Evolutionary conservation across 192 early-diverging fungal genomes (phyloP).

Genomic region (Spizellomyces punctatus): DNA sequence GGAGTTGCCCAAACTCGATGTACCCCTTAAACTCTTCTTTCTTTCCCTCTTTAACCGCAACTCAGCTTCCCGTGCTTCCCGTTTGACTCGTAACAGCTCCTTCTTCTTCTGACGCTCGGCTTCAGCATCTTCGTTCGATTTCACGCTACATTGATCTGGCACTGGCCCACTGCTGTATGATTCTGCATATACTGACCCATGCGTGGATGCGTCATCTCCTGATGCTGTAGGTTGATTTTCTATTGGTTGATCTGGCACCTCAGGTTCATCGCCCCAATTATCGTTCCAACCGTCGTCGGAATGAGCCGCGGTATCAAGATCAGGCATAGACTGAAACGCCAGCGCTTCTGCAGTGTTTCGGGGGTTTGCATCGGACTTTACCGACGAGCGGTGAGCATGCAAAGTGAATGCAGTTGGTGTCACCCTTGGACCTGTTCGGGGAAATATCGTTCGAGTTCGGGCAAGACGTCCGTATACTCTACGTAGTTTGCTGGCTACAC

Average conservation of each 20-base stretch:
- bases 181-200: not conserved
- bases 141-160: not conserved
- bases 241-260: not conserved
- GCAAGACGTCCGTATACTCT: constrained; percentile 22
- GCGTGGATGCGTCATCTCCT: not conserved
- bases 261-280: not conserved
- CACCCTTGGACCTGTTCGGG: constrained; percentile 17
- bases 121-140: constrained; percentile 2
- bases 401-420: not conserved
- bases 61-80: constrained; percentile 16
- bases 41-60: constrained; percentile 3
- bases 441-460: constrained; percentile 12
- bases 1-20: not conserved
- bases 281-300: constrained; percentile 5
- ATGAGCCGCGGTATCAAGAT: not conserved
- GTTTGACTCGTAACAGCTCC: constrained; percentile 10
- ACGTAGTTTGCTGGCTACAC: constrained; percentile 12
- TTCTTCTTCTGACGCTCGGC: not conserved
- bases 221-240: not conserved
- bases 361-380: not conserved
- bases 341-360: not conserved
- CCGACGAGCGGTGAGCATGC: not conserved
- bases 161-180: not conserved
- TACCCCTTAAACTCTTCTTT: not conserved
- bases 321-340: not conserved